phyloP scores from a whole-genome alignment of 73 alveolate genomes.

The Stentor coeruleus region DNA sequence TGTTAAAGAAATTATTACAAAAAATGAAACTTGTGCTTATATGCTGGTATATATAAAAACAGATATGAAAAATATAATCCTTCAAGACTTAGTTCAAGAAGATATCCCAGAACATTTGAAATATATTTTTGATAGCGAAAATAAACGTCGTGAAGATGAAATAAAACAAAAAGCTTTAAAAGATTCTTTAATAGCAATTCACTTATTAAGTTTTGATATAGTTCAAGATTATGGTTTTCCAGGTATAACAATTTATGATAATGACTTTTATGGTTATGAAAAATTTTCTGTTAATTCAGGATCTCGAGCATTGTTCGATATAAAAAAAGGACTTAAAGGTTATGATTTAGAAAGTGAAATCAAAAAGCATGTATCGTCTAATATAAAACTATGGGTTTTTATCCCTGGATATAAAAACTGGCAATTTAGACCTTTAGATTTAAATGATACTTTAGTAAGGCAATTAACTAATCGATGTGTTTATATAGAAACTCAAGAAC shows the following conservation, averaged over 20 bases:
- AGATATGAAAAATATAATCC: background rate
- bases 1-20: background rate
- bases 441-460: background rate
- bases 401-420: slow-evolving; percentile 19
- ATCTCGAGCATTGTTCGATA: background rate
- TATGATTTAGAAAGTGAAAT: background rate
- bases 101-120: background rate
- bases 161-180: background rate
- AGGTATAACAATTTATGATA: background rate
- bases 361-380: background rate
- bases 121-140: background rate
- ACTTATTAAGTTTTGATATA: background rate
- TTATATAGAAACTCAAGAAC: background rate
- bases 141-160: background rate
- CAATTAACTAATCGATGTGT: background rate
- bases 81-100: background rate
- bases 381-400: slow-evolving; percentile 1
- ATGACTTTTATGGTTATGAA: background rate
- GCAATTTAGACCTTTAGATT: background rate
- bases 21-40: slow-evolving; percentile 13
- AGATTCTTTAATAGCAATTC: background rate
- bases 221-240: background rate
- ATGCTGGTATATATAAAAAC: slow-evolving; percentile 14
- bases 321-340: background rate
- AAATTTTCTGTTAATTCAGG: background rate